phyloP scores from a whole-genome alignment of 2,329 filamentous ascomycete genomes.

The Cercospora nicotianae region DNA sequence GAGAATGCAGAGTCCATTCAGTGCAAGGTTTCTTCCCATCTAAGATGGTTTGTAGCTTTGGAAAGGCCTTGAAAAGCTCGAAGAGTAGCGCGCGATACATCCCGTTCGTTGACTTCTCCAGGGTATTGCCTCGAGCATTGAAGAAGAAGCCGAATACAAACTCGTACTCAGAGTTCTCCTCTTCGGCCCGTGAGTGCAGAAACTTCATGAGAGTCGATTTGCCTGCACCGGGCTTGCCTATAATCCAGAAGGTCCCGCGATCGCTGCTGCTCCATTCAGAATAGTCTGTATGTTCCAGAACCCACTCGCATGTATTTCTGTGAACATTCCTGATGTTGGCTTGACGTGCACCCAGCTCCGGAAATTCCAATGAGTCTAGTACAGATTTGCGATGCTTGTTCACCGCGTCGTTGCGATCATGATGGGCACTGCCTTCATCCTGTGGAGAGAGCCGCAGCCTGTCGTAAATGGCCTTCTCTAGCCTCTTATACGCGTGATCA shows the following conservation, averaged over 20 bases:
- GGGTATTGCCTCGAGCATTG: background rate
- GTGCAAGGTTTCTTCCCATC: background rate
- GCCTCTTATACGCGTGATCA: background rate
- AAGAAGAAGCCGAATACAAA: background rate
- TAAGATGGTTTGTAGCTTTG: background rate
- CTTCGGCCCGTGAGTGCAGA: background rate
- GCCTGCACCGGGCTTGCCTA: background rate
- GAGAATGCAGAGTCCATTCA: background rate
- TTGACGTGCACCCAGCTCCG: background rate
- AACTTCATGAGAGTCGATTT: background rate
- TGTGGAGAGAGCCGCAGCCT: background rate
- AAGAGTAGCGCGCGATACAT: background rate
- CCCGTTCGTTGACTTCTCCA: background rate
- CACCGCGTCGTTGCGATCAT: no score
- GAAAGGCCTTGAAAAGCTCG: background rate
- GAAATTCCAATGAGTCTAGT: background rate
- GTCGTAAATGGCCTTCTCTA: background rate
- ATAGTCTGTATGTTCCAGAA: background rate
- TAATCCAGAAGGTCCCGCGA: background rate
- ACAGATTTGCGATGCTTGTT: background rate
- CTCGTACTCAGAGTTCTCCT: background rate
- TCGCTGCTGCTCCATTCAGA: background rate
- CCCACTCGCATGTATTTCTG: background rate
- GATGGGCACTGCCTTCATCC: background rate
- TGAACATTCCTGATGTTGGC: background rate